Evolutionary conservation across 176 grass and related monocot genomes (phyloP).

Genomic region (Phragmites australis): DNA sequence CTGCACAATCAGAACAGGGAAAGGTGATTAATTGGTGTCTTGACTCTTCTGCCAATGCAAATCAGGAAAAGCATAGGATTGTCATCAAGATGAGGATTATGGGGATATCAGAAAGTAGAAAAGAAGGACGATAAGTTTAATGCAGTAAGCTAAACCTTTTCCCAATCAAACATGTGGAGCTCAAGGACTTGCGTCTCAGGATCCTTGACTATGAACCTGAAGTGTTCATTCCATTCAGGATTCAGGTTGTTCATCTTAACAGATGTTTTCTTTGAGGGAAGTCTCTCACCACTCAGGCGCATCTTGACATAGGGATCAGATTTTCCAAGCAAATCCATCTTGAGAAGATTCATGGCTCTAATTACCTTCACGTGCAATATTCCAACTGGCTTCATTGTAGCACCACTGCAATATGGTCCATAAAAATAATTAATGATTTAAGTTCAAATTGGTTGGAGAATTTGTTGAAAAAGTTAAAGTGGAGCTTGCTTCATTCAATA

Average conservation of each 20-base stretch:
- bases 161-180: constrained; percentile 92
- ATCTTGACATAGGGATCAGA: constrained; percentile 99
- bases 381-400: constrained; percentile 83
- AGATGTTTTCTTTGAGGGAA: constrained; percentile 82
- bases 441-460: background rate
- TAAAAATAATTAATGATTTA: constrained; percentile 14
- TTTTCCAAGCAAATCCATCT: constrained; percentile 97
- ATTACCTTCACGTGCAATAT: constrained; percentile 87
- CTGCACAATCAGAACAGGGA: constrained; percentile 30
- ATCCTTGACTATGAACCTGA: constrained; percentile 95
- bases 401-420: constrained; percentile 61
- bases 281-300: constrained; percentile 75
- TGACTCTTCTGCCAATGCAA: background rate
- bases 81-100: background rate
- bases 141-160: constrained; percentile 79
- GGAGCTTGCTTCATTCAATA: background rate
- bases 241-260: constrained; percentile 92
- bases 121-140: constrained; percentile 2
- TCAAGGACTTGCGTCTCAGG: constrained; percentile 90
- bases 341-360: constrained; percentile 79
- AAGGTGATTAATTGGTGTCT: background rate
- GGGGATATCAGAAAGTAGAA: background rate
- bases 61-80: background rate
- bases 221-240: constrained; percentile 96
- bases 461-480: background rate